Evolutionary conservation across 148 eudicot species (phyloP).

Genomic region (Vaccinium vitisidaea): DNA sequence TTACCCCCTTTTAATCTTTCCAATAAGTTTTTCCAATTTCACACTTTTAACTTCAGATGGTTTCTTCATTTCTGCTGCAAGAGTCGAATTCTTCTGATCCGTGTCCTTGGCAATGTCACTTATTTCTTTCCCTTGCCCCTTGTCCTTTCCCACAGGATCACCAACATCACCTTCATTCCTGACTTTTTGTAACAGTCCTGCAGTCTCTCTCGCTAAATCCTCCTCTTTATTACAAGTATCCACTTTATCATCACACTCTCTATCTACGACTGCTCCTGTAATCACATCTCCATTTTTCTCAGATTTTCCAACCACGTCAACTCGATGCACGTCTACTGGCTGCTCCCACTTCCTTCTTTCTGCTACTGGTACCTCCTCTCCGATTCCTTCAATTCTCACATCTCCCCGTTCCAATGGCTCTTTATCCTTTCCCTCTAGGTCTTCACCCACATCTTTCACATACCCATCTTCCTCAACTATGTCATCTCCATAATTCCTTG

Average conservation of each 20-base stretch:
- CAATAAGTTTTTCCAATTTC: slow-evolving; percentile 1
- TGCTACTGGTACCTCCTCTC: slow-evolving; percentile 19
- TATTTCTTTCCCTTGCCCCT: neutral
- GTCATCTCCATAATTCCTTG: slow-evolving; percentile 10
- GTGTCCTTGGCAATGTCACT: neutral
- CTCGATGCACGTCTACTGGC: slow-evolving; percentile 17
- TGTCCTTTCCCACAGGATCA: slow-evolving; percentile 4
- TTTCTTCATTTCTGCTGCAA: slow-evolving; percentile 6
- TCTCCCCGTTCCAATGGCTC: slow-evolving; percentile 29
- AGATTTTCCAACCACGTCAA: slow-evolving; percentile 20
- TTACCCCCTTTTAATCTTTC: slow-evolving; percentile 10
- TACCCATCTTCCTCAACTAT: slow-evolving; percentile 31
- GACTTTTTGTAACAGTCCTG: slow-evolving; percentile 27
- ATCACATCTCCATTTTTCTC: slow-evolving; percentile 24
- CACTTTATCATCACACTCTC: neutral
- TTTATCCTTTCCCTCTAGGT: slow-evolving; percentile 25
- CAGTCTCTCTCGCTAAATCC: slow-evolving; percentile 29
- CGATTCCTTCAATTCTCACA: slow-evolving; percentile 22
- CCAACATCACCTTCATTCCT: slow-evolving; percentile 30
- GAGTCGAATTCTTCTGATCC: neutral
- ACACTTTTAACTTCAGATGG: neutral
- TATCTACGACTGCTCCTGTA: slow-evolving; percentile 13
- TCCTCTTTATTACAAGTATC: neutral
- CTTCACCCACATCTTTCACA: slow-evolving; percentile 37
- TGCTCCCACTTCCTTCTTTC: slow-evolving; percentile 20